A percentile compares a stretch with the other conserved stretches of the same genome.
Conservation (phyloP, 2,329 filamentous ascomycete genomes). For the Colletotrichum sp. region DNA sequence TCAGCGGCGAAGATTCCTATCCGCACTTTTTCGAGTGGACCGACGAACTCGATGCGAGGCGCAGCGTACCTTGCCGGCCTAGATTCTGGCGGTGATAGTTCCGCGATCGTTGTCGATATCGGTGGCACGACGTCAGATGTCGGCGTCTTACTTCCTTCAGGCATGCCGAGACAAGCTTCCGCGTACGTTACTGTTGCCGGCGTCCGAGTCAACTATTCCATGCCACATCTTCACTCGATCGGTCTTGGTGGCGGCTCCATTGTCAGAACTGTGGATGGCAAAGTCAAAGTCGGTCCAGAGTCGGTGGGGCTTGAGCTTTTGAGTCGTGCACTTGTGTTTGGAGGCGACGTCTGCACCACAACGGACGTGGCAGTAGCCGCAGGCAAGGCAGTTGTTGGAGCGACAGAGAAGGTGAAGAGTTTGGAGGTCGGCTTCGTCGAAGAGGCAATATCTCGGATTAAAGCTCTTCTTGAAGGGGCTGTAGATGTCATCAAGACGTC, state of each 20-base stretch:
- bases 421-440: conserved; percentile 31
- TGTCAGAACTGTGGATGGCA: conserved; percentile 33
- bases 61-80: conserved; percentile 52
- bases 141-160: conserved; percentile 57
- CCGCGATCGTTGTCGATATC: conserved; percentile 52
- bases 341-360: conserved; percentile 49
- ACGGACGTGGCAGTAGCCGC: conserved; percentile 52
- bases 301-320: conserved; percentile 53
- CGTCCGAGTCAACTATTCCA: conserved; percentile 65
- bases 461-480: conserved; percentile 24
- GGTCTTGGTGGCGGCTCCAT: conserved; percentile 45
- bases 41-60: conserved; percentile 55
- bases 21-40: conserved; percentile 52
- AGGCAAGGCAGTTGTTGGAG: conserved; percentile 54
- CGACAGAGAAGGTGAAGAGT: conserved; percentile 21
- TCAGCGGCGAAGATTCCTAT: conserved; percentile 61
- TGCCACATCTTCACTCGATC: conserved; percentile 19
- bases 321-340: conserved; percentile 51
- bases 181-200: conserved; percentile 68
- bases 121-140: conserved; percentile 60
- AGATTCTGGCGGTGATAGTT: conserved; percentile 32
- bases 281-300: conserved; percentile 51
- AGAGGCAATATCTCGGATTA: conserved; percentile 19
- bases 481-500: conserved; percentile 31
- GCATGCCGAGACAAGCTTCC: conserved; percentile 67